These are phyloP conservation scores for Orbilia quercus DNA, from an alignment of 2,329 filamentous ascomycete species.

Conservation along the genomic window DNA sequence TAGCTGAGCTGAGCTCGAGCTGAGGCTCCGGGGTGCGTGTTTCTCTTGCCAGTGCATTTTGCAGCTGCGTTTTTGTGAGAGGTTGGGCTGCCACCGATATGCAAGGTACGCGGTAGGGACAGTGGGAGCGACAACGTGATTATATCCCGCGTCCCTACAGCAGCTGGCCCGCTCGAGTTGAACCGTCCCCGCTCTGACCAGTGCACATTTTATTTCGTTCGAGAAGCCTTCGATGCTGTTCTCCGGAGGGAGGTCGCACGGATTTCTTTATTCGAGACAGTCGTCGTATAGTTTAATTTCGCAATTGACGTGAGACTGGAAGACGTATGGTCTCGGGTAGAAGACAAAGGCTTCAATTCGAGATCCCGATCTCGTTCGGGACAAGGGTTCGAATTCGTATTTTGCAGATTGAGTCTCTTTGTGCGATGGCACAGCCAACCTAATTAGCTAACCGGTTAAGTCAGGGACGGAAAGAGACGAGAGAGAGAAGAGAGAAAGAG, in stretches of 20 bases:
- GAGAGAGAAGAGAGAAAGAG: conserved; percentile 9
- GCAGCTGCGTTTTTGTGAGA: background rate
- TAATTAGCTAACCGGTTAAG: conserved; percentile 13
- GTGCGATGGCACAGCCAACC: background rate
- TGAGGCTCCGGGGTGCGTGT: conserved; percentile 14
- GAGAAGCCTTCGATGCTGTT: background rate
- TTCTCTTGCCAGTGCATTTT: conserved; percentile 15
- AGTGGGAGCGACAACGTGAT: conserved; percentile 9
- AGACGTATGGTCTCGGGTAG: too few relatives aligned
- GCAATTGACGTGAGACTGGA: too few relatives aligned
- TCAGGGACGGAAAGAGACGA: too few relatives aligned
- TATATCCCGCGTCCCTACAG: conserved; percentile 5
- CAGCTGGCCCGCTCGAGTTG: background rate
- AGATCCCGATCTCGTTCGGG: too few relatives aligned
- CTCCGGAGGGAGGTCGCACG: background rate
- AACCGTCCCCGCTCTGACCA: too few relatives aligned
- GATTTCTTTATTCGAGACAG: background rate
- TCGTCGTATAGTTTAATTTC: too few relatives aligned
- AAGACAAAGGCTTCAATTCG: too few relatives aligned
- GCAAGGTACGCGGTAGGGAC: conserved; percentile 7
- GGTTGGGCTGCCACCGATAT: background rate
- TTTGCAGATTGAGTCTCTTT: background rate
- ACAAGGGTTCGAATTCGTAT: too few relatives aligned
- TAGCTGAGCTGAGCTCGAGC: conserved; percentile 3
- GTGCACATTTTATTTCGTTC: background rate